phyloP scores from a whole-genome alignment of 352 stramenopile species.

The Pythium scleroteichum region DNA sequence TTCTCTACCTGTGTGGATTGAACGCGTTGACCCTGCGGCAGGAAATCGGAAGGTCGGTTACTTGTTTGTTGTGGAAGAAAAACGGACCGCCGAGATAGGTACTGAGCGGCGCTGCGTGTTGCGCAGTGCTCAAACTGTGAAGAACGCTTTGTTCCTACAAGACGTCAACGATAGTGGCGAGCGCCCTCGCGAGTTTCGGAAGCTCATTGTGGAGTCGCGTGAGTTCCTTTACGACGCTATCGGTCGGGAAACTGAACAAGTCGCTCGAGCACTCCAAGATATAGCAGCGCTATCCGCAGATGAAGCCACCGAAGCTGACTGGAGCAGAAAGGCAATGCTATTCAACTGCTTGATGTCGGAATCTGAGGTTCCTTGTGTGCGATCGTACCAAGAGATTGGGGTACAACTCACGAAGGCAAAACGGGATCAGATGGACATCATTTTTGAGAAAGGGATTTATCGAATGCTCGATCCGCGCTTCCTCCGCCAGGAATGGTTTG shows the following conservation, averaged over 20 bases:
- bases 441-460: slow-evolving; percentile 61
- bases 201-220: slow-evolving; percentile 55
- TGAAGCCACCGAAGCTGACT: slow-evolving; percentile 17
- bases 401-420: slow-evolving; percentile 55
- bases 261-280: slow-evolving; percentile 45
- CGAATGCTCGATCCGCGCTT: slow-evolving; percentile 48
- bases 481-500: slow-evolving; percentile 75
- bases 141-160: slow-evolving; percentile 56
- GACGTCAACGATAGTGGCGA: slow-evolving; percentile 31
- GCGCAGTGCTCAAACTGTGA: slow-evolving; percentile 60
- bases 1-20: slow-evolving; percentile 66
- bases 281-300: slow-evolving; percentile 29
- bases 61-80: slow-evolving; percentile 54
- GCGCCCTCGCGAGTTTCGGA: slow-evolving; percentile 39
- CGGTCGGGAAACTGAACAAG: slow-evolving; percentile 45
- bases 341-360: slow-evolving; percentile 63
- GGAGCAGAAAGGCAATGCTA: slow-evolving; percentile 47
- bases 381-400: slow-evolving; percentile 54
- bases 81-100: slow-evolving; percentile 8
- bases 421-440: slow-evolving; percentile 56
- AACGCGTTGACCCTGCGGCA: slow-evolving; percentile 56
- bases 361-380: slow-evolving; percentile 39
- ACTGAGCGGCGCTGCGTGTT: slow-evolving; percentile 38
- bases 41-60: slow-evolving; percentile 73
- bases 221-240: slow-evolving; percentile 74